These are phyloP conservation scores for Spathaspora passalidarum DNA, from an alignment of 805 yeast species.

Conservation along the genomic window DNA sequence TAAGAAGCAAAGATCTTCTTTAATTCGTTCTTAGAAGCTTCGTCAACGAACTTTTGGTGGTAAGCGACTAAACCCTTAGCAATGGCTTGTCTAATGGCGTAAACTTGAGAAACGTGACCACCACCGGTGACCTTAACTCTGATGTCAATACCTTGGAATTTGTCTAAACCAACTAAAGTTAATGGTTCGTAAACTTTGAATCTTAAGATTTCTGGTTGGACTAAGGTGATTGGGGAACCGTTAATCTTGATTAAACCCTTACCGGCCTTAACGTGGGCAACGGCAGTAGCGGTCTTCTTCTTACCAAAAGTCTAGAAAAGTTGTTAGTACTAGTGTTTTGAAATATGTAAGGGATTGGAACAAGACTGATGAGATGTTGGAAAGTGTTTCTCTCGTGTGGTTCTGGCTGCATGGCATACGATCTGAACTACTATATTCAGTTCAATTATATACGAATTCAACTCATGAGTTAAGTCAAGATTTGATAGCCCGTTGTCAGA, in stretches of 20 bases:
- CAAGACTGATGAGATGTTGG: too few species aligned
- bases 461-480: too few species aligned
- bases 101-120: slow-evolving; percentile 99
- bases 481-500: too few species aligned
- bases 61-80: slow-evolving; percentile 99
- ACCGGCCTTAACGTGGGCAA: slow-evolving; percentile 99
- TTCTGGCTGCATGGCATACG: too few species aligned
- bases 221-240: slow-evolving; percentile 99
- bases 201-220: slow-evolving; percentile 98
- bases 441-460: too few species aligned
- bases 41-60: slow-evolving; percentile 99
- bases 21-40: slow-evolving; percentile 98
- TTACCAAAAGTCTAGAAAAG: slow-evolving; percentile 91
- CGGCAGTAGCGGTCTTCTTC: slow-evolving; percentile 99
- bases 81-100: slow-evolving; percentile 99
- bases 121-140: slow-evolving; percentile 99
- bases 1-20: slow-evolving; percentile 96
- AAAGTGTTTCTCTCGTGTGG: too few species aligned
- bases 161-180: slow-evolving; percentile 96
- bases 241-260: slow-evolving; percentile 98
- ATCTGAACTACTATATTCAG: too few species aligned
- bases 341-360: not conserved
- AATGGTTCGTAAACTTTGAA: slow-evolving; percentile 99
- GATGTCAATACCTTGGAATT: slow-evolving; percentile 96
- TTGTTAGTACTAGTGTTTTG: slow-evolving; percentile 18